A percentile compares a stretch with the other conserved stretches of the same genome.
These are phyloP conservation scores for Hemerocallis citrina DNA, from an alignment of 106 monocot genomes.

Conservation along the genomic window DNA sequence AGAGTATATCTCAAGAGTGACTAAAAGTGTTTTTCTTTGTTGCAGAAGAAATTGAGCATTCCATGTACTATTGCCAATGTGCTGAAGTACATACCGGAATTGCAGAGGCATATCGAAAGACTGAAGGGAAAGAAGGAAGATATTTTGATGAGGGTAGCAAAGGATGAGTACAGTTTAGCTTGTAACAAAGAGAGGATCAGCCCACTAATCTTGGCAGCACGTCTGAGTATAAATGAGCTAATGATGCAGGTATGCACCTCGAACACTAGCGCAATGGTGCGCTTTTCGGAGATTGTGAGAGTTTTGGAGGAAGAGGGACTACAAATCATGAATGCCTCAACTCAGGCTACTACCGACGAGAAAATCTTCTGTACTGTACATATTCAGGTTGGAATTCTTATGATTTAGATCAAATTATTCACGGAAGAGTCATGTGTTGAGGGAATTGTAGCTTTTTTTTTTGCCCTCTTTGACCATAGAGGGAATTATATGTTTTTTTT, in stretches of 20 bases:
- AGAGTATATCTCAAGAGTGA: too few species aligned
- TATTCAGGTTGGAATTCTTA: constrained; percentile 25
- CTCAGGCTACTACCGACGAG: constrained; percentile 1
- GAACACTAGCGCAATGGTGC: background rate
- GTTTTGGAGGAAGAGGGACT: constrained; percentile 35
- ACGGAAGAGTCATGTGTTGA: too few species aligned
- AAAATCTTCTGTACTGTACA: constrained; percentile 38
- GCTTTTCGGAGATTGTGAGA: constrained; percentile 16
- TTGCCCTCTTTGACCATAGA: too few species aligned
- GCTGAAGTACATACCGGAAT: constrained; percentile 64
- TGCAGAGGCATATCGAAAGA: constrained; percentile 31
- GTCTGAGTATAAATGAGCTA: constrained; percentile 19
- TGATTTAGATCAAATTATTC: too few species aligned
- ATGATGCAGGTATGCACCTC: constrained; percentile 38
- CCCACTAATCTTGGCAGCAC: constrained; percentile 27
- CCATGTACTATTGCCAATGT: constrained; percentile 33
- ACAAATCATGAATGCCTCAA: constrained; percentile 36
- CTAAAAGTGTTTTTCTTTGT: too few species aligned
- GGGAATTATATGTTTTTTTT: too few species aligned
- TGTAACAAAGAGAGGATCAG: background rate
- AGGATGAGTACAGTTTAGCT: background rate
- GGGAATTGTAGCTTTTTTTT: too few species aligned
- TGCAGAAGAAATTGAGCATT: constrained; percentile 63
- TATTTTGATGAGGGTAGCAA: constrained; percentile 7
- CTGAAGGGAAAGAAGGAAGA: constrained; percentile 40